Conservation (phyloP, 1,284 basidiomycete species). For the Trichosporon sp. region DNA sequence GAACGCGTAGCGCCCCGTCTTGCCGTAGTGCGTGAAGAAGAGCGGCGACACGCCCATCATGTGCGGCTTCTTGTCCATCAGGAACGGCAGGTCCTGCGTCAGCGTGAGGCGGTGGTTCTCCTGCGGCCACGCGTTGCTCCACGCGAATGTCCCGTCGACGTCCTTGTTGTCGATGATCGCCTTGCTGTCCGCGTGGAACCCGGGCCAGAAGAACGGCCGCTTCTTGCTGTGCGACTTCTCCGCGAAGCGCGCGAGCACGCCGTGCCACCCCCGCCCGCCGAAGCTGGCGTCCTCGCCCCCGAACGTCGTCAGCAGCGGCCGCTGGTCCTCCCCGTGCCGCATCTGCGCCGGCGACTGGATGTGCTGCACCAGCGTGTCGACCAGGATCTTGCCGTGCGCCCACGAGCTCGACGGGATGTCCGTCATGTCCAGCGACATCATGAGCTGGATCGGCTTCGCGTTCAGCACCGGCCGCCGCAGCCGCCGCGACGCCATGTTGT, state of each 20-base stretch:
- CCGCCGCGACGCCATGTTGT: conserved; percentile 19
- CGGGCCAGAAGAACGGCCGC: conserved; percentile 45
- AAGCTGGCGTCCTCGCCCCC: conserved; percentile 36
- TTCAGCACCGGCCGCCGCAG: background rate
- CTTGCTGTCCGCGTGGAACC: conserved; percentile 46
- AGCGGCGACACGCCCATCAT: conserved; percentile 62
- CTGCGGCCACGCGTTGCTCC: conserved; percentile 49
- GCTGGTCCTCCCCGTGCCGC: conserved; percentile 18
- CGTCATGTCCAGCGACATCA: conserved; percentile 48
- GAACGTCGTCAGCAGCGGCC: conserved; percentile 41
- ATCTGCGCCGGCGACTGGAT: conserved; percentile 17
- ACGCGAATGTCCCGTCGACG: conserved; percentile 43
- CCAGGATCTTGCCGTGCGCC: conserved; percentile 24
- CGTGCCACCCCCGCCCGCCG: conserved; percentile 39
- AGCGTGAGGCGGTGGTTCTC: conserved; percentile 27
- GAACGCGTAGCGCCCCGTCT: conserved; percentile 42
- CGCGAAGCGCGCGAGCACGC: conserved; percentile 31
- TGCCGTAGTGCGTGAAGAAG: conserved; percentile 58
- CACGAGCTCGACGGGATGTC: conserved; percentile 32
- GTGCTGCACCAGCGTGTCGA: conserved; percentile 23
- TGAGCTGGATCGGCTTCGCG: conserved; percentile 27
- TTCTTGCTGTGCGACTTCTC: conserved; percentile 24
- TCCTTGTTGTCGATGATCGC: conserved; percentile 30
- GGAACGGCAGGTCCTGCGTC: conserved; percentile 37
- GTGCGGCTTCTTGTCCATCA: conserved; percentile 51